Evolutionary conservation across 1,139 yeast species (phyloP), one percentile per base, ranked within the genome.

Genomic region (Blastobotrys indianensis): DNA sequence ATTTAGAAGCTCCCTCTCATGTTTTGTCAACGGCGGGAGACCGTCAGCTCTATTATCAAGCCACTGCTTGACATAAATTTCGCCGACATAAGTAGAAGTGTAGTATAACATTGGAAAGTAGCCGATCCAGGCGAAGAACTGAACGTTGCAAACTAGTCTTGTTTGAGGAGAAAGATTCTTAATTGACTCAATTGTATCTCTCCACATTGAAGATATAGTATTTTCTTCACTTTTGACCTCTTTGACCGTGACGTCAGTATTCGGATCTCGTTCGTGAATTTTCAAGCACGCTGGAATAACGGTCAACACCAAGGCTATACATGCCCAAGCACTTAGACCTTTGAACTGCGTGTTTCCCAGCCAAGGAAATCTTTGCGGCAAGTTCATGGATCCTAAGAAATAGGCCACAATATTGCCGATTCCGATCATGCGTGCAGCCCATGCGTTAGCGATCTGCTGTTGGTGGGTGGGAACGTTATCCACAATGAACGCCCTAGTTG

Each of bases 341-440:
- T 76, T 73, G 57, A 79, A 72, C 51, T 78, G 82, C 3, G 74
- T 65, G 47, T 68, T 58, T 1, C 79, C 79, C 3, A 77, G 52
- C 46, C 61, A 60, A 3, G 67, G 66, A 16, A 73, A 60, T 1
- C 63, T 29, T 15, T 58, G 48, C 0, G 62, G 57, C 35, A 77
- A 64, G 46, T 68, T 60, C 37, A 64, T 42, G 12, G 74, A 58
- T 0, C 81, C 74, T n/a, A 76, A 72, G 50, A 72, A 67, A 55
- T 75, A 79, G 1, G 82, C 82, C 25, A 73, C 54, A 16, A 79
- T 71, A 50, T 78, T 79, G 48, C 80, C 80, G 1, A 68, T 66
- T 0, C 82, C 79, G 45, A 81, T 77, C 73, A 81, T 75, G 44
- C 85, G 62, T 2, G 86, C 85, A 0, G 86, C 87, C 85, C 85